Evolutionary conservation across 352 stramenopile species (phyloP).

Genomic region (Phytophthora foliorum): DNA sequence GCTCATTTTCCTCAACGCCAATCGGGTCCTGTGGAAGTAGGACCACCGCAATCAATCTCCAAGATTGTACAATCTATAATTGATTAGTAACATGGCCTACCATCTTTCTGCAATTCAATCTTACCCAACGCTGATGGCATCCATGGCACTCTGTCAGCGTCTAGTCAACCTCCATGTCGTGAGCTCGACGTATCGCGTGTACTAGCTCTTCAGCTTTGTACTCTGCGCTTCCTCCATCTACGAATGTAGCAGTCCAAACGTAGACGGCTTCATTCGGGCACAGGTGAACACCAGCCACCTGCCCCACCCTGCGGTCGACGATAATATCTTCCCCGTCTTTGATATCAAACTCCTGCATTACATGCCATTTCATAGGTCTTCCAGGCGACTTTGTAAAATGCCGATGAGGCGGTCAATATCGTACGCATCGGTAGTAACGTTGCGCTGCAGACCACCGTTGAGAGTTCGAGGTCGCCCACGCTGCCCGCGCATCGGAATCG

Average conservation of each 20-base stretch:
- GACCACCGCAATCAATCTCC: too few relatives aligned
- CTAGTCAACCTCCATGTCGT: not conserved
- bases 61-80: too few relatives aligned
- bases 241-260: not conserved
- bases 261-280: constrained; percentile 10
- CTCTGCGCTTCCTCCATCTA: not conserved
- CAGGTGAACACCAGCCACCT: constrained; percentile 8
- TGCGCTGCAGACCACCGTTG: not conserved
- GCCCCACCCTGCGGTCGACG: constrained; percentile 2
- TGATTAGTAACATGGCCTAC: too few relatives aligned
- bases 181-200: constrained; percentile 8
- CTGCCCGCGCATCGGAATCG: constrained; percentile 1
- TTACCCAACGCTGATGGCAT: too few relatives aligned
- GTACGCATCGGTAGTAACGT: not conserved
- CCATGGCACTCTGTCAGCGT: too few relatives aligned
- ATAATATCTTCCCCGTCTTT: not conserved
- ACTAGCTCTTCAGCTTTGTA: constrained; percentile 16
- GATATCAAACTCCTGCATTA: constrained; percentile 10
- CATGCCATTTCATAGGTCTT: constrained; percentile 8
- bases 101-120: too few relatives aligned
- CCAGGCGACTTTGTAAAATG: constrained; percentile 6
- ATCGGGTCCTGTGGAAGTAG: too few relatives aligned
- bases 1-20: too few relatives aligned
- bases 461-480: not conserved
- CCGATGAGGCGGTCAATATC: not conserved